Evolutionary conservation across 345 rosid species (phyloP), one percentile per base, ranked within the genome.

Genomic region (Hibiscus trionum): DNA sequence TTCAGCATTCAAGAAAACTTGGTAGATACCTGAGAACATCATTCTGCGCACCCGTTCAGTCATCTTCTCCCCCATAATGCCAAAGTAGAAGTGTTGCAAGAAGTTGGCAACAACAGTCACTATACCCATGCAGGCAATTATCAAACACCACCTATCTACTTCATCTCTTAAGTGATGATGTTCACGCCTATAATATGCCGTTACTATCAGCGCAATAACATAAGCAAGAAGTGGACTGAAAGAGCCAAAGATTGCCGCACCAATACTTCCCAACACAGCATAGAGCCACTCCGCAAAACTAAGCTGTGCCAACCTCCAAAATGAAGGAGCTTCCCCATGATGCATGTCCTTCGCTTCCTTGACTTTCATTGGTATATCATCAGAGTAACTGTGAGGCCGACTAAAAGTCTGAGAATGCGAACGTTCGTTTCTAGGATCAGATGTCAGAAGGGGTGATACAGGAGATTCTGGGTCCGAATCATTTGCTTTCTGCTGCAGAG

Each of bases 41-140:
- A 95, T 95, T 76, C 97, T 79, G 69, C 99, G 90, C 11, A 95
- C 97, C 70, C 98, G 84, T 77, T 92, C 98, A 2, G 99, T 95
- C 99, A 95, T 92, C 76, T 95, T 92, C 87, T 95, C 99, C 75
- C 99, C 99, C 99, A 95, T 95, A 73, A 95, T 92, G 72, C 99
- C 99, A 73, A 95, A 95, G 84, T 95, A 95, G 80, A 92, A 95
- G 72, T 95, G 99, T 82, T 95, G 99, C 88, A 95, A 83, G 77
- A 95, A 90, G 76, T 95, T 95, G 74, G 99, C 98, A 79, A 92
- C 86, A 78, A 95, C 97, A 2, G 99, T 95, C 76, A 95, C 97
- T 76, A 90, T 39, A 71, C 99, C 99, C 99, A 95, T 95, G 87
- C 97, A 80, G 70, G 99, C 97, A 80, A 95, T 93, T 70, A 95